phyloP scores from a whole-genome alignment of 768 basidiomycete genomes.

The Termitomyces heimii region DNA sequence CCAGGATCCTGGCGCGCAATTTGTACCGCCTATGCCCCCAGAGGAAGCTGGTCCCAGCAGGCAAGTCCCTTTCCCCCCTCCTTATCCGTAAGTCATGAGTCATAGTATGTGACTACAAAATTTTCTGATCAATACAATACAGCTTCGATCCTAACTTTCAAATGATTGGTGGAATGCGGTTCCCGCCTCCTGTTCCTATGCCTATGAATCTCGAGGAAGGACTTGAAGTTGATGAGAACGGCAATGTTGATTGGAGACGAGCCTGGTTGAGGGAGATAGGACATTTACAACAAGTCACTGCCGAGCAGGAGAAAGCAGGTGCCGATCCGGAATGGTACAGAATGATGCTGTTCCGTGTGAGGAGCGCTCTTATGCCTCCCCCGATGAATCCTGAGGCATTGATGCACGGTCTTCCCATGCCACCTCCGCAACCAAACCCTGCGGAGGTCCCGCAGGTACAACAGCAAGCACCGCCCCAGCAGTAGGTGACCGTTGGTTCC shows the following conservation, averaged over 20 bases:
- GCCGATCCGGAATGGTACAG: constrained; percentile 82
- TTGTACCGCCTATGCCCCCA: constrained; percentile 49
- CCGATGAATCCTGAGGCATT: constrained; percentile 45
- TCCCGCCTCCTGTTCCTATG: constrained; percentile 48
- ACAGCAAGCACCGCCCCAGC: constrained; percentile 13
- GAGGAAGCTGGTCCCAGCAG: constrained; percentile 60
- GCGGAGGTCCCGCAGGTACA: constrained; percentile 30
- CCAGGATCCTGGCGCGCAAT: constrained; percentile 51
- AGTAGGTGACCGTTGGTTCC: neutral
- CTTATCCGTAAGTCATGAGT: constrained; percentile 45
- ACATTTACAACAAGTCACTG: constrained; percentile 69
- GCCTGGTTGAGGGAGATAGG: constrained; percentile 80
- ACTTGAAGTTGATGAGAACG: constrained; percentile 70
- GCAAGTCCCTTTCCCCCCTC: constrained; percentile 52
- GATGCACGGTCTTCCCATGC: constrained; percentile 41
- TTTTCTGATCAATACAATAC: constrained; percentile 13
- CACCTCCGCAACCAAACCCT: constrained; percentile 30
- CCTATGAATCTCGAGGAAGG: constrained; percentile 61
- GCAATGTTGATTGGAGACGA: constrained; percentile 73
- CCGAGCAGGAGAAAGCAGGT: constrained; percentile 77
- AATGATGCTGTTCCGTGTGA: constrained; percentile 79
- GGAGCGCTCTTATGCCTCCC: constrained; percentile 61
- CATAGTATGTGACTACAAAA: neutral
- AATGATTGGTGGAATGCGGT: constrained; percentile 65
- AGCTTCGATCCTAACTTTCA: constrained; percentile 75